Evolutionary conservation across 176 grass and related monocot species (phyloP).

Genomic region (Carex pumila): DNA sequence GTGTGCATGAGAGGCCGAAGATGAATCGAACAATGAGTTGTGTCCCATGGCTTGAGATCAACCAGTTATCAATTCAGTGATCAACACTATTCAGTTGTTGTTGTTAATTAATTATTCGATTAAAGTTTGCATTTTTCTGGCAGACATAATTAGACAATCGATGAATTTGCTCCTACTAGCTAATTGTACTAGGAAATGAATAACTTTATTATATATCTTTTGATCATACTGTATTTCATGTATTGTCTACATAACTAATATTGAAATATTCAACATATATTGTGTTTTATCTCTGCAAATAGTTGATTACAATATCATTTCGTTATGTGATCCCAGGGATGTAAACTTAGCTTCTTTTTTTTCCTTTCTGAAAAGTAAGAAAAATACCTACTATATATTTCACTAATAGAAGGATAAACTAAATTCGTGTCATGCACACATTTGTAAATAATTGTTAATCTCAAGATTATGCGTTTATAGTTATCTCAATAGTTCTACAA

Average conservation of each 20-base stretch:
- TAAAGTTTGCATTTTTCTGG: no score
- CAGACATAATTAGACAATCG: background rate
- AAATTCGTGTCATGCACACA: no score
- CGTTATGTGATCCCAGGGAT: background rate
- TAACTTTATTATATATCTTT: background rate
- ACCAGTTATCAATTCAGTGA: background rate
- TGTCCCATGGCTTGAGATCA: conserved; percentile 29
- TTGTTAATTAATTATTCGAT: background rate
- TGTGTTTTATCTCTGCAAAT: background rate
- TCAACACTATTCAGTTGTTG: background rate
- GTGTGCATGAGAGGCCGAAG: conserved; percentile 19
- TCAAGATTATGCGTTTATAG: background rate
- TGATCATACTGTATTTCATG: background rate
- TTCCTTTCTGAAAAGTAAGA: no score
- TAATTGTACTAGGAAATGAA: background rate
- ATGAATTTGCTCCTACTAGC: background rate
- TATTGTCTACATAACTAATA: background rate
- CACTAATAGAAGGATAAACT: no score
- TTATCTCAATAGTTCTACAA: no score
- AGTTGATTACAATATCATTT: background rate
- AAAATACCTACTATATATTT: no score
- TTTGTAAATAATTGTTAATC: no score
- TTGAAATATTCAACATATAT: background rate
- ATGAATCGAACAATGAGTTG: conserved; percentile 56
- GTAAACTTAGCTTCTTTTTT: background rate